These are phyloP conservation scores for Jamesozyma spencerorum DNA, from an alignment of 805 yeast genomes.

Conservation along the genomic window DNA sequence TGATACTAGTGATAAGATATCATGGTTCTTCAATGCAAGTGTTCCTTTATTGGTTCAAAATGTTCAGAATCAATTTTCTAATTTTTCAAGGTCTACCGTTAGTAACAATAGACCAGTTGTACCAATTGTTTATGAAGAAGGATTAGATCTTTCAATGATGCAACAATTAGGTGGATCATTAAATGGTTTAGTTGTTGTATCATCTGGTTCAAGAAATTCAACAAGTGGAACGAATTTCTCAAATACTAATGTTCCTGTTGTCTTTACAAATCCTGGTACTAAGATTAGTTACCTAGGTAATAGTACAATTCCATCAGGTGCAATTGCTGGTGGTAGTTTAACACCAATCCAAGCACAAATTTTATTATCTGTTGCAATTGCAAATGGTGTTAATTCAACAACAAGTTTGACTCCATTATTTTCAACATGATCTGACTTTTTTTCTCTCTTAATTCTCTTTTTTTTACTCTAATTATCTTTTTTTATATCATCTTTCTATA, in stretches of 20 bases:
- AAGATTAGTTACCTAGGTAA: constrained; percentile 12
- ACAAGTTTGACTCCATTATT: constrained; percentile 7
- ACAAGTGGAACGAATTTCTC: constrained; percentile 6
- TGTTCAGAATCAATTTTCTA: constrained; percentile 15
- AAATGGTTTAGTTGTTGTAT: constrained; percentile 22
- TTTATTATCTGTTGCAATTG: constrained; percentile 23
- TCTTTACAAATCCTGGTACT: constrained; percentile 12
- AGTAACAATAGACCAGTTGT: constrained; percentile 11
- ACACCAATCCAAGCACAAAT: constrained; percentile 28
- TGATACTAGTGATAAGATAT: constrained; percentile 7
- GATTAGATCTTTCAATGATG: constrained; percentile 12
- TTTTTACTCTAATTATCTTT: background rate
- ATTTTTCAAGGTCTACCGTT: constrained; percentile 16
- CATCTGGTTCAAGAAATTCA: constrained; percentile 13
- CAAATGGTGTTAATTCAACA: constrained; percentile 17
- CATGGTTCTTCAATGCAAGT: constrained; percentile 21
- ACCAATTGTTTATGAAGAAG: constrained; percentile 24
- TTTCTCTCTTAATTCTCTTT: background rate
- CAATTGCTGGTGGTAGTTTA: constrained; percentile 26
- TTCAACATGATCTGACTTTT: background rate
- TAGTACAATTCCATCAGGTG: constrained; percentile 16
- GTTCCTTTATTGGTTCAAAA: constrained; percentile 15
- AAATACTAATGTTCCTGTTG: constrained; percentile 14
- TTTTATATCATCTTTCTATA: background rate
- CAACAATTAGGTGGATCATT: constrained; percentile 12